Percentiles rank a stretch among this genome's conserved stretches.
phyloP scores from a whole-genome alignment of 148 eudicot genomes.

The Dianthus caryophyllus region DNA sequence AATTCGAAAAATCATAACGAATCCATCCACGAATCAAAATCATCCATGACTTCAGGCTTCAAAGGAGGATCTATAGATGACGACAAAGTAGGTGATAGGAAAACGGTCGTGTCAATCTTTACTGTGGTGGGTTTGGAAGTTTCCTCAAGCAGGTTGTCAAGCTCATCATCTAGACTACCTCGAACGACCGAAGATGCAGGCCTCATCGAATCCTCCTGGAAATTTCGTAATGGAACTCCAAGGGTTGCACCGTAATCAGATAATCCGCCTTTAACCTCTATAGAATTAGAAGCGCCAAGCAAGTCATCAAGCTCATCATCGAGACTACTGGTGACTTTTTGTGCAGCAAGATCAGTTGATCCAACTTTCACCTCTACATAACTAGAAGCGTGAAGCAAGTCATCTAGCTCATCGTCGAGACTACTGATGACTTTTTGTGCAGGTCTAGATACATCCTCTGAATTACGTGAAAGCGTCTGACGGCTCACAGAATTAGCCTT shows the following conservation, averaged over 20 bases:
- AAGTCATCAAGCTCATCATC: slow-evolving; percentile 58
- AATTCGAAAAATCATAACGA: slow-evolving; percentile 30
- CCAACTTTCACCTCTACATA: not conserved
- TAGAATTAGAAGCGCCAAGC: slow-evolving; percentile 25
- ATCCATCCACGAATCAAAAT: slow-evolving; percentile 85
- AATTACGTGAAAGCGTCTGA: slow-evolving; percentile 12
- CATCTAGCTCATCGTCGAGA: slow-evolving; percentile 54
- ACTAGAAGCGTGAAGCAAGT: slow-evolving; percentile 35
- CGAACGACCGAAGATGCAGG: slow-evolving; percentile 15
- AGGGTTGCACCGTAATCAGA: slow-evolving; percentile 8
- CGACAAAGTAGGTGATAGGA: slow-evolving; percentile 22
- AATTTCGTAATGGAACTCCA: slow-evolving; percentile 15
- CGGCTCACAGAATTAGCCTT: slow-evolving; percentile 13
- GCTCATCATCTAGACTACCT: slow-evolving; percentile 38
- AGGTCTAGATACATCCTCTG: slow-evolving; percentile 11
- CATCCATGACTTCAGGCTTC: slow-evolving; percentile 56
- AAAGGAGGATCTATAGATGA: slow-evolving; percentile 27
- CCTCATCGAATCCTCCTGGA: slow-evolving; percentile 9
- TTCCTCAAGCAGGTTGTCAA: slow-evolving; percentile 62
- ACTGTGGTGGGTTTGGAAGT: slow-evolving; percentile 32
- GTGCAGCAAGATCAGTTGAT: slow-evolving; percentile 7
- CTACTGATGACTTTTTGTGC: slow-evolving; percentile 13
- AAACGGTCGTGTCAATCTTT: slow-evolving; percentile 11
- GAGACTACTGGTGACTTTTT: slow-evolving; percentile 22
- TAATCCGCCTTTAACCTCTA: not conserved